phyloP scores from a whole-genome alignment of 2,329 filamentous ascomycete genomes.

The Aspergillus flavus region DNA sequence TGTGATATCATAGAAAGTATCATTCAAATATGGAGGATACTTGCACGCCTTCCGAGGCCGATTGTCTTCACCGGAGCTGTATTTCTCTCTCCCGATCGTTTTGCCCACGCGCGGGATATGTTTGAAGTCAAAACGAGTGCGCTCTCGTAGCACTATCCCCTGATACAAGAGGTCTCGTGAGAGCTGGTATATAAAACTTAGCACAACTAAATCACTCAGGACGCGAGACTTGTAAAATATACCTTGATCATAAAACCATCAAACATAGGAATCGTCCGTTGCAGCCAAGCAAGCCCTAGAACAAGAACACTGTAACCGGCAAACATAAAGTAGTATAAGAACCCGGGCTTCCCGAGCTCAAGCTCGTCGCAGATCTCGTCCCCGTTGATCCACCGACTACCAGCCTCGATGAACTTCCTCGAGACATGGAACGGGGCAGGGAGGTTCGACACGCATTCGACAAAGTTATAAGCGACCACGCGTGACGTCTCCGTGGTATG shows the following conservation, averaged over 20 bases:
- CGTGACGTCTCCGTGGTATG: conserved; percentile 37
- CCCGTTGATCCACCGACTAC: conserved; percentile 44
- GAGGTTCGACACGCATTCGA: conserved; percentile 41
- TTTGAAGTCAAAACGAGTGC: conserved; percentile 39
- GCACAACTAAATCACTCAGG: neutral
- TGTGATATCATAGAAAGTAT: neutral
- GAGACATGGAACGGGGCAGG: conserved; percentile 40
- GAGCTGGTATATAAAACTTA: conserved; percentile 3
- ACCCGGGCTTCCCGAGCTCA: conserved; percentile 34
- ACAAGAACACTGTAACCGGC: conserved; percentile 34
- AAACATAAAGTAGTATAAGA: conserved; percentile 19
- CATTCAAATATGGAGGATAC: neutral
- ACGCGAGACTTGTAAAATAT: conserved; percentile 11
- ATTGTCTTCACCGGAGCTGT: neutral
- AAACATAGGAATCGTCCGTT: conserved; percentile 27
- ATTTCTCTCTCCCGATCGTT: conserved; percentile 12
- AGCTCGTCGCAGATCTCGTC: conserved; percentile 41
- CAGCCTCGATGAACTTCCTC: conserved; percentile 39
- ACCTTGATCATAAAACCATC: conserved; percentile 29
- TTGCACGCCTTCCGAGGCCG: neutral
- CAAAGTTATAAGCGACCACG: conserved; percentile 43
- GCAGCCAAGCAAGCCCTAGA: conserved; percentile 26
- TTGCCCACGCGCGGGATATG: conserved; percentile 28
- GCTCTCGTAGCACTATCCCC: conserved; percentile 33
- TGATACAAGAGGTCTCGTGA: conserved; percentile 27